phyloP scores from a whole-genome alignment of 129 eudicot genomes.

The Centella asiatica region DNA sequence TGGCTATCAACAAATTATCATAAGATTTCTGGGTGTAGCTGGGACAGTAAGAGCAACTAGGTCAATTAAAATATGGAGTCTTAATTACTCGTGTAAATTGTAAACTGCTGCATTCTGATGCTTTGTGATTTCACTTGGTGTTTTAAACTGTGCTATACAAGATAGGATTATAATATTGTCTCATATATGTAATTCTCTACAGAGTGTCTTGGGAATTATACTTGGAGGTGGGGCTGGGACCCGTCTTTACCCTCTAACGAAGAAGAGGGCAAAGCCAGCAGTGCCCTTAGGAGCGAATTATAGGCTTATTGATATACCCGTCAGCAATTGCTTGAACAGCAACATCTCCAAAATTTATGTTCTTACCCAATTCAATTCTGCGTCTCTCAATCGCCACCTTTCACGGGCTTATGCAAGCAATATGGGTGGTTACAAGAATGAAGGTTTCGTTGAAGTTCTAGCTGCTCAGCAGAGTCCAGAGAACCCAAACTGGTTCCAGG shows the following conservation, averaged over 20 bases:
- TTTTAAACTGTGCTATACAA: neutral
- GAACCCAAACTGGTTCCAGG: slow-evolving; percentile 99
- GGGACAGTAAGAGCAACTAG: neutral
- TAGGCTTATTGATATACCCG: slow-evolving; percentile 94
- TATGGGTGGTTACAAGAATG: slow-evolving; percentile 97
- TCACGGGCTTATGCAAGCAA: slow-evolving; percentile 96
- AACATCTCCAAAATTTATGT: slow-evolving; percentile 89
- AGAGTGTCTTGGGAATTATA: slow-evolving; percentile 98
- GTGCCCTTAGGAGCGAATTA: slow-evolving; percentile 99
- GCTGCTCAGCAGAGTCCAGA: slow-evolving; percentile 99
- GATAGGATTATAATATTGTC: neutral
- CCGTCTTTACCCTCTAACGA: slow-evolving; percentile 94
- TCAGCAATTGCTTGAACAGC: slow-evolving; percentile 95
- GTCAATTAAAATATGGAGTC: neutral
- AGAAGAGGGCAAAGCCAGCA: slow-evolving; percentile 99
- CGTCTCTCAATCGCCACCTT: slow-evolving; percentile 96
- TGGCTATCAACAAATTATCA: neutral
- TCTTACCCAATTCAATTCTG: slow-evolving; percentile 93
- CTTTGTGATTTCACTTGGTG: neutral
- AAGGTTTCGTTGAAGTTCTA: slow-evolving; percentile 99
- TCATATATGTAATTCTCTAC: slow-evolving; percentile 21
- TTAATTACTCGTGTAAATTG: neutral
- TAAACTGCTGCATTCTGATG: neutral
- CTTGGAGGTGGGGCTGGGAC: slow-evolving; percentile 99
- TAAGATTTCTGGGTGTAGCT: neutral